These are phyloP conservation scores for Trichoderma sp. DNA, from an alignment of 2,329 filamentous ascomycete species.

Conservation along the genomic window DNA sequence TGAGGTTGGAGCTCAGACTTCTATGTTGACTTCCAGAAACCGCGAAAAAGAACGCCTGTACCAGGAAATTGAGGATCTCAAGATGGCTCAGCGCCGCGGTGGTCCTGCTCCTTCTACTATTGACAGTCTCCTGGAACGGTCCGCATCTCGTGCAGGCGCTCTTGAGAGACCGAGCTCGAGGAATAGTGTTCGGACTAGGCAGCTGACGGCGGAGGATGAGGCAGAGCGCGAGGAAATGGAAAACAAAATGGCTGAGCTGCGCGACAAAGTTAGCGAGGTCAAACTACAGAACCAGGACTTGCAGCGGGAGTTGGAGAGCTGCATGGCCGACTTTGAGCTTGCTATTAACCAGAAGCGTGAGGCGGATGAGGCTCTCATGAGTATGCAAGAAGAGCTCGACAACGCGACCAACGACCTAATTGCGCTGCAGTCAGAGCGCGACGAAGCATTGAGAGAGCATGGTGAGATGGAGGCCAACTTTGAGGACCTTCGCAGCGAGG, in stretches of 20 bases:
- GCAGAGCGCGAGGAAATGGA: constrained; percentile 83
- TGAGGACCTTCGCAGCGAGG: constrained; percentile 58
- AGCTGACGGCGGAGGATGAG: constrained; percentile 63
- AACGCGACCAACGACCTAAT: constrained; percentile 76
- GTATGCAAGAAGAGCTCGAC: constrained; percentile 78
- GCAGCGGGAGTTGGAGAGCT: constrained; percentile 75
- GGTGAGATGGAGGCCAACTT: constrained; percentile 59
- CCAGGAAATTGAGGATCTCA: constrained; percentile 95
- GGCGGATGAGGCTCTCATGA: constrained; percentile 55
- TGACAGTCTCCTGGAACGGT: constrained; percentile 92
- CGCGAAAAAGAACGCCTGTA: constrained; percentile 93
- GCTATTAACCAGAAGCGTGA: constrained; percentile 62
- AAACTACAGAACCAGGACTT: constrained; percentile 89
- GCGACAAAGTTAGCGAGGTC: constrained; percentile 81
- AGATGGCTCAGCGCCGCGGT: constrained; percentile 76
- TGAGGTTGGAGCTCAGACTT: constrained; percentile 92
- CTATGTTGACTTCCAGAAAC: constrained; percentile 94
- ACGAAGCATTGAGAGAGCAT: constrained; percentile 73
- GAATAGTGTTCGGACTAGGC: constrained; percentile 64
- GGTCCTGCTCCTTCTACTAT: constrained; percentile 63
- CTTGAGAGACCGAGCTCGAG: constrained; percentile 72
- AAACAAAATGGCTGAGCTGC: constrained; percentile 74
- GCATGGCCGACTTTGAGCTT: constrained; percentile 74
- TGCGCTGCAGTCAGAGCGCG: constrained; percentile 75
- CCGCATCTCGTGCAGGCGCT: constrained; percentile 73